phyloP scores from a whole-genome alignment of 1,139 yeast species.

The Blastobotrys petasosporus region DNA sequence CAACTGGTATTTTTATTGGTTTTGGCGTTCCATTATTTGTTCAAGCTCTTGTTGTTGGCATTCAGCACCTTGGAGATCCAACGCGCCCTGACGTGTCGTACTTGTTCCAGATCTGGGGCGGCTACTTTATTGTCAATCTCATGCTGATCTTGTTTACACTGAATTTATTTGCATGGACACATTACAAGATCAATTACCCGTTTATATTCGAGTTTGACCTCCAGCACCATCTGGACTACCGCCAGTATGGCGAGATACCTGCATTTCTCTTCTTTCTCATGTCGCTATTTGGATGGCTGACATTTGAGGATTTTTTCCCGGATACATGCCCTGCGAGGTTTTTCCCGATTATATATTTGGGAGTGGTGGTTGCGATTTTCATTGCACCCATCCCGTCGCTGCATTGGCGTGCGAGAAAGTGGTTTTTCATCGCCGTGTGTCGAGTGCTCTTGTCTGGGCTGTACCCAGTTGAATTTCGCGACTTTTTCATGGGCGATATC shows the following conservation, averaged over 20 bases:
- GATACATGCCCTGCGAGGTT: conserved; percentile 53
- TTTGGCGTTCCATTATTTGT: conserved; percentile 58
- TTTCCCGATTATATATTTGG: conserved; percentile 79
- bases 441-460: conserved; percentile 75
- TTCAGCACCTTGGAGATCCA: conserved; percentile 31
- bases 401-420: conserved; percentile 54
- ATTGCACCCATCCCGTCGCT: conserved; percentile 55
- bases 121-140: conserved; percentile 62
- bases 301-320: conserved; percentile 69
- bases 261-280: conserved; percentile 52
- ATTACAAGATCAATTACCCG: conserved; percentile 74
- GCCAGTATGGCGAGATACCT: conserved; percentile 61
- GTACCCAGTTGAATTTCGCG: conserved; percentile 92
- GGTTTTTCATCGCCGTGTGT: conserved; percentile 70
- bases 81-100: conserved; percentile 34
- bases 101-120: conserved; percentile 86
- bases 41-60: conserved; percentile 47
- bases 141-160: conserved; percentile 59
- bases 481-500: conserved; percentile 88
- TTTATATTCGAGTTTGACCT: conserved; percentile 87
- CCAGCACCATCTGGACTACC: conserved; percentile 59
- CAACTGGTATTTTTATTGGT: conserved; percentile 61
- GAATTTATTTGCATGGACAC: conserved; percentile 67
- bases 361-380: conserved; percentile 43
- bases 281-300: conserved; percentile 63